Evolutionary conservation across 2,329 filamentous ascomycete genomes (phyloP), one percentile per base, ranked within the genome.

Genomic region (Beauveria rudraprayagi): DNA sequence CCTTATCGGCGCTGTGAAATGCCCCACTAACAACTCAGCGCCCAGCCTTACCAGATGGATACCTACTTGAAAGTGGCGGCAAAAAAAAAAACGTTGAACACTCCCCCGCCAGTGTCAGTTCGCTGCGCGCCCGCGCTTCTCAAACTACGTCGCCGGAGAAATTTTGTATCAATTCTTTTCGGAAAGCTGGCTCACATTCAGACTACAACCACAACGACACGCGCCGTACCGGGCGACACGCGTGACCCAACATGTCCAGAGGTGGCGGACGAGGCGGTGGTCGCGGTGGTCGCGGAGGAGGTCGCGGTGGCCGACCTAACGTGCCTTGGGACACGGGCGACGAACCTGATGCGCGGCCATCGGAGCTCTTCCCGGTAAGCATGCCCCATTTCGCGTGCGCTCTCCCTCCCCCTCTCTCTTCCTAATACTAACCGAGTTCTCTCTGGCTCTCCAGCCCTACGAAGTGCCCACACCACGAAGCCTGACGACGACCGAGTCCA

Each of bases 341-440:
- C 64, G 83, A 85, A 65, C 78, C 81, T 9, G 81, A 84, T 68
- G 78, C 78, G 56, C 76, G 80, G 37, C 83, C 83, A 7, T 81
- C 80, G n/a, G 83, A 85, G 65, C 78, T 83, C 10, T 85, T 85
- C 63, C 83, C 83, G 0, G 82, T 83, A 70, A 63, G 78, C 67
- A n/a, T 9, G 9, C 2, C 2, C 37, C 2, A n/a, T n/a, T 3
- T 3, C 3, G 19, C 3, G 6, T 5, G 9, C 16, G 16, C 11
- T 11, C 17, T 16, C 55, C 46, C 17, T 8, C 16, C 5, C 22
- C 9, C 16, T 8, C 16, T 5, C 24, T 14, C n/a, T 7, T 24
- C 22, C 8, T n/a, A n/a, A 30, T 54, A 37, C 62, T 63, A 28
- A 63, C 40, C 14, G 8, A 22, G 16, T 1, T 1, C 17, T 11